Evolutionary conservation across 2,329 filamentous ascomycete genomes (phyloP).

Genomic region (Trichophyton rubrum): DNA sequence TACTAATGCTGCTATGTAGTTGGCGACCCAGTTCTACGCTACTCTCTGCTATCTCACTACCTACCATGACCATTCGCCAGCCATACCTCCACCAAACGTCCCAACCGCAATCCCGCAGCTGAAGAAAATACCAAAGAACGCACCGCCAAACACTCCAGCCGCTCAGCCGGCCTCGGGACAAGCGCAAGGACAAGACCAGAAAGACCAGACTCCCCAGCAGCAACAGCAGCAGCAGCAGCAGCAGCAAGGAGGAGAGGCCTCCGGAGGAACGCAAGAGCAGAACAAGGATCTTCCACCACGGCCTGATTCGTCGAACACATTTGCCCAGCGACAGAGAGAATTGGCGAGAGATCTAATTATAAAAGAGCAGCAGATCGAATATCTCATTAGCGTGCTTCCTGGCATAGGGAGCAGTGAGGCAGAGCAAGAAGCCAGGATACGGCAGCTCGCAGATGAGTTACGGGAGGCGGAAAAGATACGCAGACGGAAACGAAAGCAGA

Average conservation of each 20-base stretch:
- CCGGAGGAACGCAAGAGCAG: neutral
- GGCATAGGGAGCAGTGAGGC: conserved; percentile 34
- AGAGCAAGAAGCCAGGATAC: conserved; percentile 34
- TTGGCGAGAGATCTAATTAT: conserved; percentile 38
- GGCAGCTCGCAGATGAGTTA: conserved; percentile 33
- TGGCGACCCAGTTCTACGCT: conserved; percentile 41
- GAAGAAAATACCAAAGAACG: conserved; percentile 32
- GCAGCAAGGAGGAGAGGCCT: conserved; percentile 4
- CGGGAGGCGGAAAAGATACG: conserved; percentile 33
- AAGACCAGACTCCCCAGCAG: neutral
- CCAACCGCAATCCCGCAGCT: conserved; percentile 26
- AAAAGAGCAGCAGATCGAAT: conserved; percentile 41
- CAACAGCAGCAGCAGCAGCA: conserved; percentile 12
- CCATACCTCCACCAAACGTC: conserved; percentile 22
- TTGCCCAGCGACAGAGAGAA: conserved; percentile 34
- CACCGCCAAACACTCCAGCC: conserved; percentile 15
- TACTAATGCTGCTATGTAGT: conserved; percentile 17
- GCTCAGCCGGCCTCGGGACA: conserved; percentile 9
- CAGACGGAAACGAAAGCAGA: conserved; percentile 30
- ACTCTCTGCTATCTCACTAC: conserved; percentile 37
- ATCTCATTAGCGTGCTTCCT: conserved; percentile 34
- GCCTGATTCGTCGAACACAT: conserved; percentile 32
- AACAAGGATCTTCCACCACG: conserved; percentile 2
- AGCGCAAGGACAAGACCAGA: conserved; percentile 14
- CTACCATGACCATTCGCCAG: conserved; percentile 35